Percentiles rank a stretch among this genome's conserved stretches.
phyloP scores from a whole-genome alignment of 2,329 filamentous ascomycete genomes.

The Aaosphaeria pasadenensis region DNA sequence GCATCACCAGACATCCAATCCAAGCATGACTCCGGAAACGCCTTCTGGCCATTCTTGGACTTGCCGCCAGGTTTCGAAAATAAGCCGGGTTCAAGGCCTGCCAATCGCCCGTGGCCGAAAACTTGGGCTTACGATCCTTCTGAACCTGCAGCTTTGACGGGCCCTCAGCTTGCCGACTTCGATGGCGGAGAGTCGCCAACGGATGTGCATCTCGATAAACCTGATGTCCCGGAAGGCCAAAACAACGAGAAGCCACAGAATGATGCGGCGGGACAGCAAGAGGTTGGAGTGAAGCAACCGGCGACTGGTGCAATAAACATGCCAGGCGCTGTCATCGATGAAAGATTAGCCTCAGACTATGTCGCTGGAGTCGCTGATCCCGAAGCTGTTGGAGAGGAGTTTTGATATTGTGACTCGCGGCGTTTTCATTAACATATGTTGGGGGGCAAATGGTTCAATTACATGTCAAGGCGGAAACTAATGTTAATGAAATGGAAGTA shows the following conservation, averaged over 20 bases:
- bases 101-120: not conserved
- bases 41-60: no score
- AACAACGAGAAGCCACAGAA: not conserved
- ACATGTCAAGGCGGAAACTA: no score
- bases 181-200: not conserved
- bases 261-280: not conserved
- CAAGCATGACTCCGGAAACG: no score
- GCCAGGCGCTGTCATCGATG: not conserved
- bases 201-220: not conserved
- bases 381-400: no score
- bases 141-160: conserved; percentile 2
- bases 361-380: not conserved
- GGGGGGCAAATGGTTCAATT: no score
- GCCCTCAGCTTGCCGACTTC: not conserved
- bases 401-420: no score
- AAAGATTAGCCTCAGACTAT: not conserved
- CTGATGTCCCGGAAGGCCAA: not conserved
- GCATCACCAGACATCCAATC: not conserved
- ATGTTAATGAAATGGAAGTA: no score
- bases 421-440: no score
- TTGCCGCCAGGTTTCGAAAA: no score
- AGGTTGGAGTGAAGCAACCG: not conserved
- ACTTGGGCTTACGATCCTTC: not conserved
- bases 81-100: no score
- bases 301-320: not conserved